Percentiles rank a stretch among this genome's conserved stretches.
Evolutionary conservation across 2,329 filamentous ascomycete genomes (phyloP).

Genomic region (Colletotrichum tropicale): DNA sequence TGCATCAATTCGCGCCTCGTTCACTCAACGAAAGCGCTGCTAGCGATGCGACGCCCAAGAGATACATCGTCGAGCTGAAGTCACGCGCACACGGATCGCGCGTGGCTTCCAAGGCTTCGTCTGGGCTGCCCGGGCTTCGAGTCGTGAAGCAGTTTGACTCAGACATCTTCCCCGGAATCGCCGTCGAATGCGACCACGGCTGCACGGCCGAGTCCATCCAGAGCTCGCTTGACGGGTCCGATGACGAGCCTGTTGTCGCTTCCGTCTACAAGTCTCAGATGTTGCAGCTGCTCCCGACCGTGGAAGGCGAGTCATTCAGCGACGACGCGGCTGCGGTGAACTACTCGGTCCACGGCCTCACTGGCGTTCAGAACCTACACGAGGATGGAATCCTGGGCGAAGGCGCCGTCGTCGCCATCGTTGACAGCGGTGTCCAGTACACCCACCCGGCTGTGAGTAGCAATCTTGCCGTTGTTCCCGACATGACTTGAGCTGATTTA

Average conservation of each 20-base stretch:
- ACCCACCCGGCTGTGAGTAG: slow-evolving; percentile 38
- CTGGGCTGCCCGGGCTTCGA: background rate
- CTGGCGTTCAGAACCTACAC: slow-evolving; percentile 43
- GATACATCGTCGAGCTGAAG: slow-evolving; percentile 19
- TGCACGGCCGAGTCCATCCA: slow-evolving; percentile 36
- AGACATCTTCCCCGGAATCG: slow-evolving; percentile 38
- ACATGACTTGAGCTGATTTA: background rate
- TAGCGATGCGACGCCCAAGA: background rate
- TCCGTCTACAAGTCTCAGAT: slow-evolving; percentile 10
- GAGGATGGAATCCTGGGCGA: slow-evolving; percentile 38
- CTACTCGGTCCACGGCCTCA: slow-evolving; percentile 38
- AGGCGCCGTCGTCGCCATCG: slow-evolving; percentile 40
- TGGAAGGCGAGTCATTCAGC: slow-evolving; percentile 2
- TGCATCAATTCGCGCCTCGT: background rate
- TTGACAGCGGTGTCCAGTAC: slow-evolving; percentile 46
- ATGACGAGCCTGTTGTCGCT: slow-evolving; percentile 23
- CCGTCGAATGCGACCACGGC: slow-evolving; percentile 31
- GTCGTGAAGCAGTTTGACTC: slow-evolving; percentile 18
- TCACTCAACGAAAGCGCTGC: background rate
- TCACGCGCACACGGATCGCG: background rate
- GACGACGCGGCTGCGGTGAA: slow-evolving; percentile 7
- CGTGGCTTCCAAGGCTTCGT: background rate
- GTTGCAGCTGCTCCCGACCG: background rate
- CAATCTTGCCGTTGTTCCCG: background rate
- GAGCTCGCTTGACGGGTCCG: slow-evolving; percentile 32